Base-by-base conservation (phyloP, 2,329 filamentous ascomycete species). In the Tolypocladium sp. region DNA sequence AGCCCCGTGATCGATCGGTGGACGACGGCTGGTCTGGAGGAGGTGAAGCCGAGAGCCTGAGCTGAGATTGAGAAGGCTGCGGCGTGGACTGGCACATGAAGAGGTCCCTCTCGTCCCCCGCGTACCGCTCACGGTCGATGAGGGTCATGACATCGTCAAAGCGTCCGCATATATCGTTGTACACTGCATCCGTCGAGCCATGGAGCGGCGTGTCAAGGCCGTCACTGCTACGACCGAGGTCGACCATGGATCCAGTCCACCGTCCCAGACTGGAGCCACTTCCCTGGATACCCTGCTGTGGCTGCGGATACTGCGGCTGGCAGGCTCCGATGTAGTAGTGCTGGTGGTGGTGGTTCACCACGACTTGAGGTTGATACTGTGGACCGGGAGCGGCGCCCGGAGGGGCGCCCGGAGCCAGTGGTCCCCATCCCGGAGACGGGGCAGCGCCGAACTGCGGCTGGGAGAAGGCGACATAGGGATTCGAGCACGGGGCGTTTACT, bases 91-190 rank as follows among this genome's bases (percentile, higher is more conserved):
- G 70, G 65, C 75, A 80, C 9, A 70, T 68, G 58, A 78, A 79
- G 41, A 88, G 72, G 58, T 84, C 82, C 57, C 76, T 77, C 67
- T 88, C 82, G 60, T 81, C 73, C 5, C 81, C 81, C 17, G 70
- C 65, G 33, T 79, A 77, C 37, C 73, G 75, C 33, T 89, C 87
- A 25, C 80, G 77, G 69, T 92, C 89, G 58, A 92, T 91, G 35
- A 82, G 78, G 1, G 88, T 90, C 69, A 92, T 84, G 59, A 91
- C 79, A 52, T 83, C 75, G 69, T 90, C 82, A 61, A 92, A 81
- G 57, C 84, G 84, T 4, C 77, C 76, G 17, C 79, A 82, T 54
- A 91, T 81, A 58, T 84, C 74, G 65, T 89, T 83, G 65, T 79
- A 84, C 44, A 77, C 69, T 1, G 80, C 76, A 5, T 69, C 72